Base-by-base conservation (phyloP, 176 grass and related monocot species). In the Zoysia japonica region DNA sequence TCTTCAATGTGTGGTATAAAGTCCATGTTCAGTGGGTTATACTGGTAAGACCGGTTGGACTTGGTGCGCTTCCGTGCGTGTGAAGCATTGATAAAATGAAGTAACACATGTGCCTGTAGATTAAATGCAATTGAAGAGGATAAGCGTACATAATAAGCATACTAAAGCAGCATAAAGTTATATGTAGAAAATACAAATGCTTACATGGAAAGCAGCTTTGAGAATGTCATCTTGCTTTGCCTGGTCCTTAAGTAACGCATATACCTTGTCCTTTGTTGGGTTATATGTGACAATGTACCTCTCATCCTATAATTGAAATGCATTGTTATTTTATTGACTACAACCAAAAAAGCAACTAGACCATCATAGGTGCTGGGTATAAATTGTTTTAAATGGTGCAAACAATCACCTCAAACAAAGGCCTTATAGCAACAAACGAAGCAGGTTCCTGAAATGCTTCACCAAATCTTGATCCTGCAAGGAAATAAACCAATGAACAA, bases 151-250 rank as follows among this genome's bases (percentile, higher is more conserved):
- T 68, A 70, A n/a, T 16, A 78, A 61, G n/a, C 28, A 28, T 28
- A 28, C 38, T 55, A 13, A 69, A 67, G 16, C 35, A 41, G 47
- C 68, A 54, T 35, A 73, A 81, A 43, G 65, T 78, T 47, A 15
- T 28, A 81, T 38, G 6, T 56, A 71, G 37, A 37, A 42, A 68
- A 55, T 65, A 43, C 11, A 64, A 16, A 52, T 72, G 49, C 92
- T 86, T 84, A 99, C 96, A 80, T 99, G 96, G 85, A 93, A 99
- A 79, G 92, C 96, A 61, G 92, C 92, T 91, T 95, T 99, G 61
- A 99, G 76, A 82, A 94, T 91, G 73, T 98, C 96, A 76, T 98
- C 96, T 28, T 88, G 87, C 80, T 93, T 98, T 78, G 96, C 96
- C 87, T 98, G 96, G 66, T 93, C 96, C 90, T 98, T 98, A 47